Percentiles rank a stretch among this genome's conserved stretches.
phyloP scores from a whole-genome alignment of 345 rosid species.

The Populus ilicifolia region DNA sequence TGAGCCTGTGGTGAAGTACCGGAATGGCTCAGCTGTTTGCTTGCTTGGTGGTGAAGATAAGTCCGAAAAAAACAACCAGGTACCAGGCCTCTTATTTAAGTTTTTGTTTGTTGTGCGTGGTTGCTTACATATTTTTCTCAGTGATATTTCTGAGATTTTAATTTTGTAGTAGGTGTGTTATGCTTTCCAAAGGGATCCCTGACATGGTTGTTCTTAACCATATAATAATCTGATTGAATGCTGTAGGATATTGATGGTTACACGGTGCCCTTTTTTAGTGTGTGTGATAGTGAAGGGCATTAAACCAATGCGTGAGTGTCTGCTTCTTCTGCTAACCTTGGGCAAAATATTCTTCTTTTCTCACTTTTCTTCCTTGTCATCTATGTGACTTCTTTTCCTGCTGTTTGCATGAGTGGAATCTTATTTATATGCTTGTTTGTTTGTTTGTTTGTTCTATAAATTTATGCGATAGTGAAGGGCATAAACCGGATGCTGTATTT shows the following conservation, averaged over 20 bases:
- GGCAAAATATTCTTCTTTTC: background rate
- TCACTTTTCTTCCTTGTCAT: background rate
- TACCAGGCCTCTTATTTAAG: background rate
- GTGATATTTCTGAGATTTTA: background rate
- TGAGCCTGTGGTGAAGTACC: constrained; percentile 19
- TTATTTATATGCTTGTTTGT: background rate
- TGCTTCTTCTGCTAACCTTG: background rate
- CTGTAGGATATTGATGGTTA: too few species aligned
- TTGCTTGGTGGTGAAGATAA: constrained; percentile 64
- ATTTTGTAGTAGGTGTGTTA: background rate
- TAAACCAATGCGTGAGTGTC: background rate
- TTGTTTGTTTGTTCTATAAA: background rate
- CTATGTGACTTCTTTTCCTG: background rate
- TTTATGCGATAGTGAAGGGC: background rate
- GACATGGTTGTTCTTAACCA: too few species aligned
- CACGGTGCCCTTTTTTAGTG: background rate
- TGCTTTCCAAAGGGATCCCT: too few species aligned
- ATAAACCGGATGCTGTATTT: background rate
- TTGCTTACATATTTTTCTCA: background rate
- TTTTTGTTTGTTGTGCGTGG: background rate
- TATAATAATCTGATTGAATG: too few species aligned
- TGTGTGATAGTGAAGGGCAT: background rate
- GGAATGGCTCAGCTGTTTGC: constrained; percentile 37
- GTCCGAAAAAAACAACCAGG: constrained; percentile 46
- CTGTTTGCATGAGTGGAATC: background rate